Evolutionary conservation across 805 yeast species (phyloP), one percentile per base, ranked within the genome.

Genomic region (Tetrapisispora nanseiensis): DNA sequence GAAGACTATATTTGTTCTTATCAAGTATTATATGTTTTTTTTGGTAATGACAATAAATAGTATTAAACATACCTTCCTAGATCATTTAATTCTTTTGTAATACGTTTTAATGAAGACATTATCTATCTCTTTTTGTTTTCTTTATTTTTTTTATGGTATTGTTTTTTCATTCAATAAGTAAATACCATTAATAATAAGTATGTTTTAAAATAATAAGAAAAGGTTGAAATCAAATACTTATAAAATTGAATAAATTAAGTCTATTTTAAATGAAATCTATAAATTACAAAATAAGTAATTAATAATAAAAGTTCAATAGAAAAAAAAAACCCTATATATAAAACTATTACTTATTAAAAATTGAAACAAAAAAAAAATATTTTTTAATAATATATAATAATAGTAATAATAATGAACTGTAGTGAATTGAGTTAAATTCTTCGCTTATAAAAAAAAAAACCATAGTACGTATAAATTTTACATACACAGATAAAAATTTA

Each of bases 1-100:
- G n/a, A n/a, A n/a, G n/a, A n/a, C n/a, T n/a, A n/a, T n/a, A n/a
- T n/a, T n/a, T n/a, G n/a, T n/a, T n/a, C n/a, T n/a, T n/a, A n/a
- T n/a, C n/a, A n/a, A n/a, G n/a, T n/a, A n/a, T n/a, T n/a, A n/a
- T n/a, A n/a, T n/a, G n/a, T n/a, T n/a, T n/a, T n/a, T n/a, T n/a
- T n/a, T n/a, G n/a, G 11, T 24, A 8, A 24, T 9, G 11, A 24
- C 11, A 24, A 16, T 18, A 26, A 27, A 45, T n/a, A n/a, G n/a
- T n/a, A 6, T 10, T 27, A 11, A 27, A 80, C 89, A 67, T 73
- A 82, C 89, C 86, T 82, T 65, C 96, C 96, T 62, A 90, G 75
- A 67, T 92, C 98, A 57, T 82, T 81, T 58, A 92, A 76, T 72
- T 90, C 98, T 71, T 90, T 90, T 70, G 86, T 84, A 59, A 90